These are phyloP conservation scores for Penicillium sp. DNA, from an alignment of 2,329 filamentous ascomycete species.

Conservation along the genomic window DNA sequence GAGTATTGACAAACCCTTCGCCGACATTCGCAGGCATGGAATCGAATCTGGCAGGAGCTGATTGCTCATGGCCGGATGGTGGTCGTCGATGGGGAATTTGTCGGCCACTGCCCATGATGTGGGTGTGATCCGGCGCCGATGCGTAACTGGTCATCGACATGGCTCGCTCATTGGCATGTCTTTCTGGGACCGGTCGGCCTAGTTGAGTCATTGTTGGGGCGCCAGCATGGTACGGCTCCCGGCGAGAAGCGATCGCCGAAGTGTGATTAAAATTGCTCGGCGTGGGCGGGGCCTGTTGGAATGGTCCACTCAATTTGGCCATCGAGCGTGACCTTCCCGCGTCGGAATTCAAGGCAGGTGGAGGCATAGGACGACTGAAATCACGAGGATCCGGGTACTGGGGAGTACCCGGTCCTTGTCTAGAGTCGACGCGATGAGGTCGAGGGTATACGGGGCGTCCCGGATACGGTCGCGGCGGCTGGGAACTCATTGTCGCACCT, in stretches of 20 bases:
- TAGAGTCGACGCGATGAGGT: conserved; percentile 69
- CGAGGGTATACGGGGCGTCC: conserved; percentile 70
- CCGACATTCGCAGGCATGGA: conserved; percentile 57
- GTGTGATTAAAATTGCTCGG: conserved; percentile 64
- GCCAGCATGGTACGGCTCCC: conserved; percentile 67
- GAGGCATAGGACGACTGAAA: conserved; percentile 58
- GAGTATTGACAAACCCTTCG: conserved; percentile 28
- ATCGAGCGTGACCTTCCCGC: conserved; percentile 91
- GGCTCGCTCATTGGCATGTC: conserved; percentile 87
- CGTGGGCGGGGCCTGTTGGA: conserved; percentile 61
- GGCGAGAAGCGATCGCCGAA: conserved; percentile 74
- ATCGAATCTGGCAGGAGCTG: conserved; percentile 28
- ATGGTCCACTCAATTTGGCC: conserved; percentile 71
- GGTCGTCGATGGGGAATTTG: conserved; percentile 77
- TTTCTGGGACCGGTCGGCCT: conserved; percentile 85
- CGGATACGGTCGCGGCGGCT: conserved; percentile 62
- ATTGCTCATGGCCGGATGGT: conserved; percentile 51
- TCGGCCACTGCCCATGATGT: conserved; percentile 84
- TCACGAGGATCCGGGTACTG: conserved; percentile 61
- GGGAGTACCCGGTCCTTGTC: conserved; percentile 49
- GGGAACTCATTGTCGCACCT: conserved; percentile 39
- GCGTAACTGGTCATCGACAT: conserved; percentile 93
- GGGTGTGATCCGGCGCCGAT: conserved; percentile 72
- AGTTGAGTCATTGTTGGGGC: conserved; percentile 77
- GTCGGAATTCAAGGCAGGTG: conserved; percentile 79